A percentile compares a stretch with the other conserved stretches of the same genome.
phyloP scores from a whole-genome alignment of 192 early-diverging fungal genomes.

The Chytriomyces sp. region DNA sequence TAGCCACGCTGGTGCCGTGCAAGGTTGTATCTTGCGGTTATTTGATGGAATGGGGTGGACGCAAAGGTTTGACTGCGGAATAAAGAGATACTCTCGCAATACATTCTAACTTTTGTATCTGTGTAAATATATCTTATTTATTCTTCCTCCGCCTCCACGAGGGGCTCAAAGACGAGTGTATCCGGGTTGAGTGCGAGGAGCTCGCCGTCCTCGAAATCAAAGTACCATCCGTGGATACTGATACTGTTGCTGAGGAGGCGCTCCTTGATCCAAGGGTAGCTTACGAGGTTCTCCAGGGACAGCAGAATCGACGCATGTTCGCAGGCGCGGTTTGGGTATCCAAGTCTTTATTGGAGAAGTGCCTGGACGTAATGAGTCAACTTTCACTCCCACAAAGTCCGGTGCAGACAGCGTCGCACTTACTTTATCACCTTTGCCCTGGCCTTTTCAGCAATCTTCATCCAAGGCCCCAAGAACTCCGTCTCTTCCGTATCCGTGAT shows the following conservation, averaged over 20 bases:
- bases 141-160: constrained; percentile 27
- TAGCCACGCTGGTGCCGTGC: neutral
- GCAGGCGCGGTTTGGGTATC: constrained; percentile 35
- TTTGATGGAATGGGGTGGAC: constrained; percentile 6
- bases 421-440: constrained; percentile 42
- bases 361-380: neutral
- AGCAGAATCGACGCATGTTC: constrained; percentile 47
- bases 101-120: no score
- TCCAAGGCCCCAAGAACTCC: constrained; percentile 50
- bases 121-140: no score
- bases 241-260: constrained; percentile 35
- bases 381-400: neutral
- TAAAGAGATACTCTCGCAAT: no score
- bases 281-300: constrained; percentile 46
- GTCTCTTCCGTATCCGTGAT: constrained; percentile 20
- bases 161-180: constrained; percentile 35
- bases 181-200: constrained; percentile 44
- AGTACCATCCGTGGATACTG: constrained; percentile 51
- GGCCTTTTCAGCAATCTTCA: constrained; percentile 45
- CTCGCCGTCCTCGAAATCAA: constrained; percentile 49
- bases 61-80: no score
- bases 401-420: neutral
- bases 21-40: neutral
- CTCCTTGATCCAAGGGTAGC: constrained; percentile 46
- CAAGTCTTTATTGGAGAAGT: constrained; percentile 26